A percentile compares a stretch with the other conserved stretches of the same genome.
Conservation (phyloP, 208 protist species). For the Porcisia deanei region DNA sequence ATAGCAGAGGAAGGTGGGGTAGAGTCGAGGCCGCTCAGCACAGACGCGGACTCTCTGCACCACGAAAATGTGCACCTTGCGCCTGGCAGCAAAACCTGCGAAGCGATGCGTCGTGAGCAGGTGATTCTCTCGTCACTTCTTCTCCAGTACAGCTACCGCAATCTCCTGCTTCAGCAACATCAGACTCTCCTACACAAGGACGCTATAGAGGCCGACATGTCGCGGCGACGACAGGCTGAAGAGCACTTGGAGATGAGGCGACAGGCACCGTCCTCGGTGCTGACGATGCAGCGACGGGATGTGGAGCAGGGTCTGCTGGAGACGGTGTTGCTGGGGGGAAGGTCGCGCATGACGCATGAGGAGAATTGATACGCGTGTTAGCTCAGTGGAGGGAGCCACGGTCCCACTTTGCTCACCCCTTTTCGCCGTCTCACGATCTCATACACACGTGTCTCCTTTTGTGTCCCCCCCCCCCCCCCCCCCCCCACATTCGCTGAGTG, state of each 20-base stretch:
- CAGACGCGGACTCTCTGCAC: background rate
- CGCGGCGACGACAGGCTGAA: slow-evolving; percentile 21
- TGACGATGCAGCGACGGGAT: slow-evolving; percentile 61
- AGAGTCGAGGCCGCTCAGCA: slow-evolving; percentile 5
- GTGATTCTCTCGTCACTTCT: slow-evolving; percentile 50
- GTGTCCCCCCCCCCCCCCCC: too few relatives aligned
- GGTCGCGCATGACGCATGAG: slow-evolving; percentile 29
- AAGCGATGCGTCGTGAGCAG: slow-evolving; percentile 32
- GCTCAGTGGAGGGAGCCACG: background rate
- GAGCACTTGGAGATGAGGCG: slow-evolving; percentile 22
- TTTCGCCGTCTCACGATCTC: background rate
- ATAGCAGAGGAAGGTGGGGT: slow-evolving; percentile 8
- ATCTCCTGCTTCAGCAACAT: slow-evolving; percentile 71
- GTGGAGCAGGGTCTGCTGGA: slow-evolving; percentile 64
- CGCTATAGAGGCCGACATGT: slow-evolving; percentile 25
- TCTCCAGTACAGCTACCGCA: slow-evolving; percentile 61
- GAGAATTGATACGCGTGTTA: slow-evolving; percentile 8
- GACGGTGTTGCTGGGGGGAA: slow-evolving; percentile 45
- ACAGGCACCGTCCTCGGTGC: slow-evolving; percentile 35
- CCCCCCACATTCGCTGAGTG: too few relatives aligned
- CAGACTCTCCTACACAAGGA: slow-evolving; percentile 40
- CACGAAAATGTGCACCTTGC: background rate
- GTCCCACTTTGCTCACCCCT: background rate
- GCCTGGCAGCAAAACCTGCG: slow-evolving; percentile 22
- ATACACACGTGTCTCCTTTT: background rate